A percentile compares a stretch with the other conserved stretches of the same genome.
phyloP scores from a whole-genome alignment of 179 eudicot genomes.

The Corrigiola litoralis region DNA sequence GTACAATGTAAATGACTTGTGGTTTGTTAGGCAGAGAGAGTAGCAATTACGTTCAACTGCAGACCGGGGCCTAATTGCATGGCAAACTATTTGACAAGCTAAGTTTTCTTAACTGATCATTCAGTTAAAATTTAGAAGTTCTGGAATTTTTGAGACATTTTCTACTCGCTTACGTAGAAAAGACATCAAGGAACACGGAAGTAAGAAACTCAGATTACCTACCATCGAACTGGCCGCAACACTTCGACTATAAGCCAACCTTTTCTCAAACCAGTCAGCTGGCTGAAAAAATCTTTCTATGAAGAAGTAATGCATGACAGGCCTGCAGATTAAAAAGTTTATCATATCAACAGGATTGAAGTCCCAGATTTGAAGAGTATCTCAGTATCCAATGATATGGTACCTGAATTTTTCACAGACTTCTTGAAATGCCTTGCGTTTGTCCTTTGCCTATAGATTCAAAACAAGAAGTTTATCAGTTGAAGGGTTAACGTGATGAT shows the following conservation, averaged over 20 bases:
- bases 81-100: too few species aligned
- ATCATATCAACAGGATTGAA: constrained; percentile 21
- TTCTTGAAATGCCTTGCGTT: constrained; percentile 82
- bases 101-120: too few species aligned
- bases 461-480: constrained; percentile 7
- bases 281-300: constrained; percentile 89
- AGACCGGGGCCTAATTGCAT: too few species aligned
- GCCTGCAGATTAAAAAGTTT: constrained; percentile 51
- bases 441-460: constrained; percentile 64
- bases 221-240: constrained; percentile 99
- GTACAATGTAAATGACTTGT: too few species aligned
- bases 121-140: too few species aligned
- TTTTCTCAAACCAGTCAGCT: constrained; percentile 96
- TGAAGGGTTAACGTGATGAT: constrained; percentile 4
- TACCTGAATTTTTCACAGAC: constrained; percentile 83
- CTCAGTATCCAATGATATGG: background rate
- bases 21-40: too few species aligned
- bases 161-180: background rate
- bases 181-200: background rate
- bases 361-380: background rate
- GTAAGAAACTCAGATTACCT: constrained; percentile 18
- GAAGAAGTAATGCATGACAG: constrained; percentile 96
- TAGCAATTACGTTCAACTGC: too few species aligned
- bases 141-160: too few species aligned
- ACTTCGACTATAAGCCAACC: constrained; percentile 91